Base-by-base conservation (phyloP, 2,329 filamentous ascomycete genomes). In the Zymoseptoria passerinii region DNA sequence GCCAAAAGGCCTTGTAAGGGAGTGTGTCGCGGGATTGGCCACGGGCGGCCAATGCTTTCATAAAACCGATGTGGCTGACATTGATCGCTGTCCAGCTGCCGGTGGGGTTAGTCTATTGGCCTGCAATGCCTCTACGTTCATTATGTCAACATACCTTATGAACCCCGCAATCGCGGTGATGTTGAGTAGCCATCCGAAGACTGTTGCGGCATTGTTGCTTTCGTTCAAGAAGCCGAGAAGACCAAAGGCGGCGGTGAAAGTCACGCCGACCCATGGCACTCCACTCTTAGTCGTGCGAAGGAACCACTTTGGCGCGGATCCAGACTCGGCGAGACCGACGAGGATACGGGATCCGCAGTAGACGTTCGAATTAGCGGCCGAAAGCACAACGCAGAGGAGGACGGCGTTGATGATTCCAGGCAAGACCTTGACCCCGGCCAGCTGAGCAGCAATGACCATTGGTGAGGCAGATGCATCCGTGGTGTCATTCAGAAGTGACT, bases 151-250 rank as follows among this genome's bases (percentile, higher is more conserved):
- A n/a, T n/a, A n/a, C n/a, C n/a, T n/a, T n/a, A n/a, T 85, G 13
- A 90, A 79, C 67, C 89, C 86, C 1, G 87, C 88, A 0, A 88
- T 86, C 9, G 88, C 90, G 18, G 89, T 78, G 68, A 89, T 73
- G 59, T 82, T 87, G 48, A 89, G 81, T 63, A 91, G 84, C 88
- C 88, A 91, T 51, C 79, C 79, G 61, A 92, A 76, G 1, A 91
- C 89, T 78, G 86, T 81, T 50, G 86, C 80, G 19, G 81, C 83
- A 69, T 86, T 87, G 61, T 83, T 80, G 7, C 83, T 86, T 18
- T 92, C 80, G 71, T 91, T 86, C 52, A 92, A 75, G 73, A 91
- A 94, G 2, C 85, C 83, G 9, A 95, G 75, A 6, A 90, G 77
- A 1, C 86, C 82, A 65, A 94, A 84, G 3, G 82, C 70, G 52